A percentile compares a stretch with the other conserved stretches of the same genome.
Evolutionary conservation across 768 basidiomycete species (phyloP).

Genomic region (Hygrophoropsis aurantiaca): DNA sequence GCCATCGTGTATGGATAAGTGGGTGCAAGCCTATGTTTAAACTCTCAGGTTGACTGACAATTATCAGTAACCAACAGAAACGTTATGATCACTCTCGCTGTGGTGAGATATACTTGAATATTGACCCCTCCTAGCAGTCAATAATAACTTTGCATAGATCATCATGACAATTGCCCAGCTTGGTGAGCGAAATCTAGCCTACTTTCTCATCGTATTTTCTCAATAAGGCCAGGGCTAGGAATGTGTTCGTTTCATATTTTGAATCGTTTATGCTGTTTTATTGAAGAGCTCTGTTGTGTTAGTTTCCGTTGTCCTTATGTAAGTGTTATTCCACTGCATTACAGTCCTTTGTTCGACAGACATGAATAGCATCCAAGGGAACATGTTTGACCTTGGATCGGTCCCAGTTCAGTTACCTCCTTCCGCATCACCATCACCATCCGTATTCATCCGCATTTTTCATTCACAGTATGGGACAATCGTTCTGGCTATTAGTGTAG

Average conservation of each 20-base stretch:
- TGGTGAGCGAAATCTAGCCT: background rate
- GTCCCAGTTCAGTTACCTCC: too few relatives aligned
- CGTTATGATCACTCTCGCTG: background rate
- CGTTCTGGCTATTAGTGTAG: background rate
- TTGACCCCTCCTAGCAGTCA: background rate
- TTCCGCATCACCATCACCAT: too few relatives aligned
- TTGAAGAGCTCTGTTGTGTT: background rate
- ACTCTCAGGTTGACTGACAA: background rate
- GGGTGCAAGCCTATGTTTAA: background rate
- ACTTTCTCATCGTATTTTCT: background rate
- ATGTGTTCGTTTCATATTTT: background rate
- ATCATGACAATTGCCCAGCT: background rate
- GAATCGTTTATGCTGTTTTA: too few relatives aligned
- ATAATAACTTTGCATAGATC: background rate
- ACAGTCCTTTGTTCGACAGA: background rate
- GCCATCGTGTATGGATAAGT: slow-evolving; percentile 9
- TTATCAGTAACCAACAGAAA: slow-evolving; percentile 5
- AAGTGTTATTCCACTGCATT: background rate
- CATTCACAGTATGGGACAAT: background rate
- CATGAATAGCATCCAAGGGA: too few relatives aligned
- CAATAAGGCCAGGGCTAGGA: slow-evolving; percentile 1
- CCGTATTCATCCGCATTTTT: too few relatives aligned
- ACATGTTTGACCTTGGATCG: too few relatives aligned
- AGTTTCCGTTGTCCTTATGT: background rate
- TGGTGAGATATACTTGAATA: background rate